Base-by-base conservation (phyloP, 2,329 filamentous ascomycete species). In the Fusarium multiceps region DNA sequence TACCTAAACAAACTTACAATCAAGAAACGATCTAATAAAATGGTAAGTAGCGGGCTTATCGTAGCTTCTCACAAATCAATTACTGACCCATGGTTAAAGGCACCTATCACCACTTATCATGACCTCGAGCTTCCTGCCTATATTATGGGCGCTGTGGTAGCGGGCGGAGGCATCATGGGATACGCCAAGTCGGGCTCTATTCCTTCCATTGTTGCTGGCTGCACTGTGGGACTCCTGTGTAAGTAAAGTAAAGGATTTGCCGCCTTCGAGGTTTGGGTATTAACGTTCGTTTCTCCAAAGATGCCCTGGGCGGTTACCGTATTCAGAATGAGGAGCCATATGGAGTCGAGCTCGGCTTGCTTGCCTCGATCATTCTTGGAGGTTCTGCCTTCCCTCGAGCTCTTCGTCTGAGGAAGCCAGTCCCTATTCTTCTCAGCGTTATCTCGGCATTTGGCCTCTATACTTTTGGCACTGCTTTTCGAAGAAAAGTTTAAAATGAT, bases 311-410 rank as follows among this genome's bases (percentile, higher is more conserved):
- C 68, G 94, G 92, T 70, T 90, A 92, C 77, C 92, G 94, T 63
- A 90, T 97, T 68, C 90, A 91, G 74, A 90, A 89, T 74, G 84
- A 87, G 66, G 87, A 93, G 78, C 79, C 92, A 5, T 97, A 96
- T 79, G 96, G 95, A 68, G 83, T 97, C 72, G 96, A 98, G 81
- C 84, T 97, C 45, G 93, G 92, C n/a, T 86, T 99, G 12, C 85
- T 98, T 45, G 96, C 96, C 7, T 97, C 93, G 1, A 27, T 93
- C n/a, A 83, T 98, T 27, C 87, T 99, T 37, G 95, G 87, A 43
- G 94, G 93, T 21, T 92, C 92, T 43, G 92, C 93, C 3, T 90
- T 98, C 64, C 96, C 96, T 14, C 88, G 96, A 55, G 96, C 94
- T 7, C 89, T 99, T 76, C 93, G 90, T 79, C 87, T 90, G 43